Evolutionary conservation across 2,329 filamentous ascomycete species (phyloP), one percentile per base, ranked within the genome.

Genomic region (Lasiodiplodia gonubiensis): DNA sequence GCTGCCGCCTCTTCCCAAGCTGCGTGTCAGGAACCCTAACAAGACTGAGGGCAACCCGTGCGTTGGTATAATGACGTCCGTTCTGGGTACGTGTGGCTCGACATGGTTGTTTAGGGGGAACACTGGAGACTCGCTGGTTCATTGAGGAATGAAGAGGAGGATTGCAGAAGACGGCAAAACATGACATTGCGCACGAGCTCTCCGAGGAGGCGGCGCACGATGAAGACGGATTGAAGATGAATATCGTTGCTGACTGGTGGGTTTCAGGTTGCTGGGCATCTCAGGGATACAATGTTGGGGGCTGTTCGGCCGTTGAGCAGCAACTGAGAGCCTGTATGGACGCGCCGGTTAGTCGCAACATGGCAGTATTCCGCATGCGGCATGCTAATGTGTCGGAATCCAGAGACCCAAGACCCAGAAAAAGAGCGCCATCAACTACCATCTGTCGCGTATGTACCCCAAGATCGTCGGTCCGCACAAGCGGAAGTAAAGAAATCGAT

Each of bases 361-460:
- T 33, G 16, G n/a, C 48, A 25, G 10, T 57, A 25, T 33, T 42
- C 39, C 57, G 46, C 11, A 21, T 4, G 16, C 59, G 25, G 46
- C n/a, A 23, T 59, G 30, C 42, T 65, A 25, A 68, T 49, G 55
- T 52, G 21, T 35, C 16, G 49, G 67, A 27, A 48, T 18, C 68
- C 76, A 90, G 88, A 87, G 84, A 84, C 79, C 85, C 57, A 79
- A 79, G 70, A 79, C 81, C 66, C 78, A 80, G 71, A 87, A 88
- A 77, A 92, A 90, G 83, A 94, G 89, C 79, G 88, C 87, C 71
- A 93, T 98, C 87, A 98, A 98, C 82, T 94, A 94, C 84, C 94
- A 97, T 78, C 84, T 98, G 52, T 86, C 87, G 71, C 88, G 95
- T 74, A 87, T 92, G 83, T 91, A 90, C 74, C 88, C 89, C 16